A percentile compares a stretch with the other conserved stretches of the same genome.
Evolutionary conservation across 331 rosid species (phyloP).

Genomic region (Rhamnella rubrinervis): DNA sequence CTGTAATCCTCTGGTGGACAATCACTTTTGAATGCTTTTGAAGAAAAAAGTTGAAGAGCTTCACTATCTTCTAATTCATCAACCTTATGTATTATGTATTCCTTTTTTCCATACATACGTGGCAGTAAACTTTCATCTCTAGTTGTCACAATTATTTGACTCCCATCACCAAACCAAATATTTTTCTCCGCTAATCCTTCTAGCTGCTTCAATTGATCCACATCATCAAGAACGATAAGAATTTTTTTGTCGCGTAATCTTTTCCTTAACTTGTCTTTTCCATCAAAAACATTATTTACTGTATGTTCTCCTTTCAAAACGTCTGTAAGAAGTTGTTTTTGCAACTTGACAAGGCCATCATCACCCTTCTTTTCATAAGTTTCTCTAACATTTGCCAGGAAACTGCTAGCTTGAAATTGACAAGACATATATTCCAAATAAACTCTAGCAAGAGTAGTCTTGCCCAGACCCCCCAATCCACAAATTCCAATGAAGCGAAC

Average conservation of each 20-base stretch:
- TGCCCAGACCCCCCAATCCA: slow-evolving; percentile 29
- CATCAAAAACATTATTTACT: neutral
- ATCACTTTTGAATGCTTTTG: neutral
- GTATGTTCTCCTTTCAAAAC: neutral
- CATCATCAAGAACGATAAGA: slow-evolving; percentile 17
- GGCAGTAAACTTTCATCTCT: slow-evolving; percentile 1
- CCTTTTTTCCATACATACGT: no score
- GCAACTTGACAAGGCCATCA: neutral
- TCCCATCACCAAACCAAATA: neutral
- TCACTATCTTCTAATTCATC: neutral
- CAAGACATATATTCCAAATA: neutral
- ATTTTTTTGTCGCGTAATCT: neutral
- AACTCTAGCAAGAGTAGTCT: slow-evolving; percentile 17
- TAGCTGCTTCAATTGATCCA: neutral
- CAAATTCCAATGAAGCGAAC: neutral
- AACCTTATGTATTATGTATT: neutral
- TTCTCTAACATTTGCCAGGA: slow-evolving; percentile 18
- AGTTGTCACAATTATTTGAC: slow-evolving; percentile 12
- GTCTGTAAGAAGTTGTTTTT: neutral
- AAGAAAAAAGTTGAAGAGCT: neutral
- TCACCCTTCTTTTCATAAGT: neutral
- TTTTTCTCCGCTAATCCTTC: neutral
- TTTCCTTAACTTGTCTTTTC: neutral
- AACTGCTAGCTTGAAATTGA: neutral
- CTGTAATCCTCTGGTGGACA: neutral